A percentile compares a stretch with the other conserved stretches of the same genome.
Conservation (phyloP, 345 rosid species). For the Melaleuca alternifolia region DNA sequence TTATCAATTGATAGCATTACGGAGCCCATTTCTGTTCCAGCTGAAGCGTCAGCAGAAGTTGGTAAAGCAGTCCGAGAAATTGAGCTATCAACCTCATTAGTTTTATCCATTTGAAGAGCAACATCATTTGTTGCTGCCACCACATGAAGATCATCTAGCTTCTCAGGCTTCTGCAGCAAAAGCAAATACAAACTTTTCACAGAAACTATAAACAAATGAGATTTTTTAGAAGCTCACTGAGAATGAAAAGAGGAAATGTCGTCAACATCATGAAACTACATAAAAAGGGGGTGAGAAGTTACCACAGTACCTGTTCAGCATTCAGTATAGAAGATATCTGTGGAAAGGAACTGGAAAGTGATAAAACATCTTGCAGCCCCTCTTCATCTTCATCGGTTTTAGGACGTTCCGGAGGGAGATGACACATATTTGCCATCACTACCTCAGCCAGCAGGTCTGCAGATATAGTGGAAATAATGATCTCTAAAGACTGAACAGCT, state of each 20-base stretch:
- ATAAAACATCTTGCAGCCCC: constrained; percentile 45
- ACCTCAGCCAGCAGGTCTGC: constrained; percentile 95
- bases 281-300: not conserved
- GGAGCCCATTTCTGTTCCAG: constrained; percentile 26
- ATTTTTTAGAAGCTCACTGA: not conserved
- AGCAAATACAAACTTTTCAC: not conserved
- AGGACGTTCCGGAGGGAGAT: constrained; percentile 42
- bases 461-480: constrained; percentile 87
- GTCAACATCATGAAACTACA: not conserved
- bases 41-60: constrained; percentile 29
- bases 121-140: constrained; percentile 10
- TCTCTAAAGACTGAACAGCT: constrained; percentile 72
- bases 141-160: constrained; percentile 32
- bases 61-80: constrained; percentile 26
- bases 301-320: constrained; percentile 8
- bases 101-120: constrained; percentile 12
- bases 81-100: constrained; percentile 38
- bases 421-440: constrained; percentile 89
- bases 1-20: constrained; percentile 22
- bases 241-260: not conserved
- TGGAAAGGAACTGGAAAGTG: constrained; percentile 71
- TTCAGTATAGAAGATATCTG: constrained; percentile 47
- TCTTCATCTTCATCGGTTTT: constrained; percentile 51
- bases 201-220: constrained; percentile 1
- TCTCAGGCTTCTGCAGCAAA: constrained; percentile 25